Conservation (phyloP, 257 asterid genomes). For the Anisodus tanguticus region DNA sequence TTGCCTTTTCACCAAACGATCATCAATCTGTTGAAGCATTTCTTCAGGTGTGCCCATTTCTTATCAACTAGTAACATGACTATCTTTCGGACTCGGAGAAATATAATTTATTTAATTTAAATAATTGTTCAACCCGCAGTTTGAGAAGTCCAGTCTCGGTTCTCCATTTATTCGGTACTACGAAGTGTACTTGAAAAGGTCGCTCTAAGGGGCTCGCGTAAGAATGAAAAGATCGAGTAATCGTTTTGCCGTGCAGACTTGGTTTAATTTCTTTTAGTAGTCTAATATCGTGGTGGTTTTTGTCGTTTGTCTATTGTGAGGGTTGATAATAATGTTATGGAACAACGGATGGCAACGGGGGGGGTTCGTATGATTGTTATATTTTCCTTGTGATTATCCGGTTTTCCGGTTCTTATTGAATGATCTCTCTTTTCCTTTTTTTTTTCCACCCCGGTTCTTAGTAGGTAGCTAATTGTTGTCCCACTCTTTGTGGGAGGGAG, state of each 20-base stretch:
- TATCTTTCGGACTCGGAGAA: slow-evolving; percentile 21
- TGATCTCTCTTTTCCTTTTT: no score
- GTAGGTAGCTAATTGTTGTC: no score
- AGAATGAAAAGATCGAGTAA: slow-evolving; percentile 59
- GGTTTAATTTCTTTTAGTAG: neutral
- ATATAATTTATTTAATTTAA: slow-evolving; percentile 29
- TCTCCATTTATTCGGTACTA: slow-evolving; percentile 77
- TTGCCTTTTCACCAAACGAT: slow-evolving; percentile 83
- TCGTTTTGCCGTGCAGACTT: slow-evolving; percentile 21
- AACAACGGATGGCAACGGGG: neutral
- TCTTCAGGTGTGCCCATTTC: slow-evolving; percentile 71
- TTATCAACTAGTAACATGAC: slow-evolving; percentile 17
- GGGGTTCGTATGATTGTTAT: neutral
- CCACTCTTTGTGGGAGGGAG: no score
- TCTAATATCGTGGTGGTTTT: neutral
- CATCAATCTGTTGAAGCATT: slow-evolving; percentile 78
- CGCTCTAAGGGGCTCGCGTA: slow-evolving; percentile 55
- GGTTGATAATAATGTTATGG: neutral
- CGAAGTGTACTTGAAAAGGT: slow-evolving; percentile 76
- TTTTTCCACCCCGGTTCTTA: no score
- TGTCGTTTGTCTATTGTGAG: neutral
- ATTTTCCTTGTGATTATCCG: neutral
- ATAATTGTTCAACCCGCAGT: slow-evolving; percentile 50
- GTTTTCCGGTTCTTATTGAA: no score
- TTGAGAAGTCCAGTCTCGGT: slow-evolving; percentile 66